phyloP scores from a whole-genome alignment of 352 stramenopile genomes.

The Globisporangium cederbergense region DNA sequence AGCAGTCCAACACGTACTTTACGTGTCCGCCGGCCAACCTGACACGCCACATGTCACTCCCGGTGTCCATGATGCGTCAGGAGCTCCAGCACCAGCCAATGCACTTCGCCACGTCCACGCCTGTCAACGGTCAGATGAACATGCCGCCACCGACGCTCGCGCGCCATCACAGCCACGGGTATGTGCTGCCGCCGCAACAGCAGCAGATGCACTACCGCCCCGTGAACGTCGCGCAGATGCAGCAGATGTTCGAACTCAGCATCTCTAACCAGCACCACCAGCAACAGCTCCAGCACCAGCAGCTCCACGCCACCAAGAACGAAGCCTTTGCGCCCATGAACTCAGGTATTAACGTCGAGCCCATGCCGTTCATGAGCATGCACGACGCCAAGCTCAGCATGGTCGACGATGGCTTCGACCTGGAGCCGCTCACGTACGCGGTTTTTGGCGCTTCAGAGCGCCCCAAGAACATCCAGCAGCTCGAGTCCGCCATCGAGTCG shows the following conservation, averaged over 20 bases:
- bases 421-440: conserved; percentile 63
- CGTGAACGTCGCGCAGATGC: conserved; percentile 49
- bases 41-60: conserved; percentile 68
- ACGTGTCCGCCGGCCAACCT: conserved; percentile 47
- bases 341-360: conserved; percentile 48
- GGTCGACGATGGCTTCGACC: conserved; percentile 44
- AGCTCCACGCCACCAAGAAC: conserved; percentile 18
- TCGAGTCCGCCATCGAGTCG: conserved; percentile 73
- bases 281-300: conserved; percentile 19
- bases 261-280: conserved; percentile 53
- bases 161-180: conserved; percentile 68
- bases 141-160: conserved; percentile 52
- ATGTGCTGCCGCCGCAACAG: conserved; percentile 37
- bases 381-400: conserved; percentile 34
- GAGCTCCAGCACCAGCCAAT: conserved; percentile 20
- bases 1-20: conserved; percentile 28
- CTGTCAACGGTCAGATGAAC: conserved; percentile 20
- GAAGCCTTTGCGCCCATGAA: conserved; percentile 23
- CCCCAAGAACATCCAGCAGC: conserved; percentile 54
- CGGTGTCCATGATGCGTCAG: conserved; percentile 47
- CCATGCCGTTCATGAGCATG: conserved; percentile 49
- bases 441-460: conserved; percentile 41
- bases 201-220: conserved; percentile 30
- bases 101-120: conserved; percentile 22
- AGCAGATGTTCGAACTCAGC: conserved; percentile 56